Percentiles rank a stretch among this genome's conserved stretches.
phyloP scores from a whole-genome alignment of 495 filamentous ascomycete genomes.

The Astrothelium subdiscretum region DNA sequence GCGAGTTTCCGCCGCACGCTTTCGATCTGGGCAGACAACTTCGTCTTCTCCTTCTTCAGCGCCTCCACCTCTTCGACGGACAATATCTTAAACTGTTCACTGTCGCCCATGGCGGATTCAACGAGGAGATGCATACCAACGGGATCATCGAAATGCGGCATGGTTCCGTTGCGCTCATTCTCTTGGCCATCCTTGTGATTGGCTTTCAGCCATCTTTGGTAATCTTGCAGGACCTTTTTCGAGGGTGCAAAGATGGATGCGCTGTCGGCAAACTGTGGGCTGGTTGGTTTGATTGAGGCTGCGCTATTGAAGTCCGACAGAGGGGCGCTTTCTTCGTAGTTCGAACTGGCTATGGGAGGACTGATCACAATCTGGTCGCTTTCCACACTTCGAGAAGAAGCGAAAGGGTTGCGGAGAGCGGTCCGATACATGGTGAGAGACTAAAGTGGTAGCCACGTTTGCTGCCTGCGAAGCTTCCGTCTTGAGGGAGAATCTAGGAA shows the following conservation, averaged over 20 bases:
- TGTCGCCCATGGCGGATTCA: constrained; percentile 85
- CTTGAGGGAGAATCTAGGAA: not conserved
- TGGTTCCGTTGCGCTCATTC: not conserved
- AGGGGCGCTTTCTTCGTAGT: not conserved
- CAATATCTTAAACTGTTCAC: constrained; percentile 68
- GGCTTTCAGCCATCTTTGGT: not conserved
- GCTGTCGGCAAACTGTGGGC: not conserved
- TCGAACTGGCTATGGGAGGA: not conserved
- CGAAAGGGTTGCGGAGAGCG: not conserved
- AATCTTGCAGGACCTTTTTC: not conserved
- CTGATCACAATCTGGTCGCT: not conserved
- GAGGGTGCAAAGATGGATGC: not conserved
- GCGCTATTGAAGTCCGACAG: not conserved
- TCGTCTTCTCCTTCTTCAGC: constrained; percentile 70
- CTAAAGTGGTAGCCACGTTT: not conserved
- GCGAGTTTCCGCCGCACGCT: constrained; percentile 67
- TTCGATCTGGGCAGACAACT: constrained; percentile 62
- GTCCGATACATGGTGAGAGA: not conserved
- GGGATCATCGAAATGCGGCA: constrained; percentile 31
- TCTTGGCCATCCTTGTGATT: not conserved
- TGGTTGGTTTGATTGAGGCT: not conserved
- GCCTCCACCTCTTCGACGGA: constrained; percentile 83
- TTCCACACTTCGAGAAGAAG: not conserved
- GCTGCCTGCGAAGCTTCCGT: not conserved
- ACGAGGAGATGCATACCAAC: constrained; percentile 75